A percentile compares a stretch with the other conserved stretches of the same genome.
These are phyloP conservation scores for Nothophaeocryptopus gaeumannii DNA, from an alignment of 2,329 filamentous ascomycete genomes.

Conservation along the genomic window DNA sequence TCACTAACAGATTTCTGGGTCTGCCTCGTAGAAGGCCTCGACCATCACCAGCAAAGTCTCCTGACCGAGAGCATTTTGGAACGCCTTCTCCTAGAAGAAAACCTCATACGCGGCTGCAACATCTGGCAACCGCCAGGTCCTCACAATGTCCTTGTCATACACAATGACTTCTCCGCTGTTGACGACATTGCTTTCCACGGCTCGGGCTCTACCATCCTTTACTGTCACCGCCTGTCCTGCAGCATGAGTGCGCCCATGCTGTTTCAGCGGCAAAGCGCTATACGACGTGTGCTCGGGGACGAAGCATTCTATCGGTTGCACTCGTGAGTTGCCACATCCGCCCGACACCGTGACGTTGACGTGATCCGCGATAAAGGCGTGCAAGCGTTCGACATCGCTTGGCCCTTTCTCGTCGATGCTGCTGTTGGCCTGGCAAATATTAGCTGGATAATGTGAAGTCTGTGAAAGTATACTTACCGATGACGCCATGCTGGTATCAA, in stretches of 20 bases:
- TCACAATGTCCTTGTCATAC: conserved; percentile 27
- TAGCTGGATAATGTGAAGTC: no score
- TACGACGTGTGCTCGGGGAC: conserved; percentile 20
- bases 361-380: conserved; percentile 3
- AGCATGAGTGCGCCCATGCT: no score
- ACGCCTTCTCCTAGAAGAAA: conserved; percentile 29
- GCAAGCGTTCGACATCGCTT: no score
- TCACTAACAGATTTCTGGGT: conserved; percentile 7
- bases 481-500: no score
- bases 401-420: no score
- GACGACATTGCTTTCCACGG: no score
- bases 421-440: no score
- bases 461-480: no score
- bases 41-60: conserved; percentile 24
- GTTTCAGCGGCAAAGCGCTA: not conserved
- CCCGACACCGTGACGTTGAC: conserved; percentile 20
- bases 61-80: conserved; percentile 23
- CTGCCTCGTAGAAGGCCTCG: conserved; percentile 24
- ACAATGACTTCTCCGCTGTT: conserved; percentile 15
- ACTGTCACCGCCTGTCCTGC: no score
- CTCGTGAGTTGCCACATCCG: conserved; percentile 17
- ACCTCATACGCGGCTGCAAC: conserved; percentile 23
- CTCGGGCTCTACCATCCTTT: no score
- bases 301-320: conserved; percentile 22
- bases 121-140: conserved; percentile 24